Conservation (phyloP, 257 asterid species). For the Paulownia fortunei region DNA sequence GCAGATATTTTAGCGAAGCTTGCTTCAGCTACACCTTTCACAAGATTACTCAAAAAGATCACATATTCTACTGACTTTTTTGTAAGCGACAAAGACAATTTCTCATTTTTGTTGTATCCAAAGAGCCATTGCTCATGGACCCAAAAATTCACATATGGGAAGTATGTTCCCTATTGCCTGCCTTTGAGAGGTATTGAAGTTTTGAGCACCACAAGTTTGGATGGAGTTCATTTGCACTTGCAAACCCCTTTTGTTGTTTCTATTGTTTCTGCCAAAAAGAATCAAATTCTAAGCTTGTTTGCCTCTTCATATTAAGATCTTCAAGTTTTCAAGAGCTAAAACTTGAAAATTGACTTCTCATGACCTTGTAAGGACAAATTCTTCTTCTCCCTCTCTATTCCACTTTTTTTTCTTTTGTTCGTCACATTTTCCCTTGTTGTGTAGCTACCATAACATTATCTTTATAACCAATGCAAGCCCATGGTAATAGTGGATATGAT, state of each 20-base stretch:
- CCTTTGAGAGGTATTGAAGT: not conserved
- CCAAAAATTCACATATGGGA: not conserved
- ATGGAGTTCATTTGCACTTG: slow-evolving; percentile 12
- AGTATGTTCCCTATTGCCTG: not conserved
- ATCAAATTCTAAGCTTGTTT: not conserved
- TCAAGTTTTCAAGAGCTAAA: slow-evolving; percentile 36
- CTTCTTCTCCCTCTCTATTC: not conserved
- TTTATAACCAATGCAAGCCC: slow-evolving; percentile 7
- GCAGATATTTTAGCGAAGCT: no score
- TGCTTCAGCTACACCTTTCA: not conserved
- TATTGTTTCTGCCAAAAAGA: slow-evolving; percentile 3
- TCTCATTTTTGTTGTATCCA: not conserved
- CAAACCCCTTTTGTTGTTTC: slow-evolving; percentile 10
- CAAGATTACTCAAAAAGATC: not conserved
- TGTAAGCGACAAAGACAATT: not conserved
- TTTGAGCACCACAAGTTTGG: slow-evolving; percentile 31
- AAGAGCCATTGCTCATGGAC: not conserved
- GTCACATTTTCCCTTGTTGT: slow-evolving; percentile 13
- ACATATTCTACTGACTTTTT: not conserved
- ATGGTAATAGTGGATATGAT: not conserved
- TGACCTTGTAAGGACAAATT: slow-evolving; percentile 40
- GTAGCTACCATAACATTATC: slow-evolving; percentile 15
- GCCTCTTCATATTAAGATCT: slow-evolving; percentile 51
- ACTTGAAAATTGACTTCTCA: slow-evolving; percentile 52
- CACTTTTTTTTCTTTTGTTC: slow-evolving; percentile 4